Percentiles rank a stretch among this genome's conserved stretches.
These are phyloP conservation scores for Ganoderma lingzhi DNA, from an alignment of 1,284 basidiomycete genomes.

Conservation along the genomic window DNA sequence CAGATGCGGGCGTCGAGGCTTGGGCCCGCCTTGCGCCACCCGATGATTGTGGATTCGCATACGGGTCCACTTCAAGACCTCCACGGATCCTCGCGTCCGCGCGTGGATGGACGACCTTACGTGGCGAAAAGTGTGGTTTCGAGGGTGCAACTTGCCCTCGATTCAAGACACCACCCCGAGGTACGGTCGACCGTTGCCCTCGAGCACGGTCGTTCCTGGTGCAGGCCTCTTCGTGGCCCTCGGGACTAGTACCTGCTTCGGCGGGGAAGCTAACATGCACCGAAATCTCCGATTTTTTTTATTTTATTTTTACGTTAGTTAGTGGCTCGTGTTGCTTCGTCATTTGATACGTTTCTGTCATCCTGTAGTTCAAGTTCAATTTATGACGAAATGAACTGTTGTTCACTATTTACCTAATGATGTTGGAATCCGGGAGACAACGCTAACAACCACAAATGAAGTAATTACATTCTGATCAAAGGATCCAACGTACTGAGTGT, in stretches of 20 bases:
- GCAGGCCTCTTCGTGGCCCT: constrained; percentile 25
- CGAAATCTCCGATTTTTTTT: constrained; percentile 3
- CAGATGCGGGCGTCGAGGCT: background rate
- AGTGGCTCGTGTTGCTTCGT: background rate
- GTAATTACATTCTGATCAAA: too few relatives aligned
- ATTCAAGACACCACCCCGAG: constrained; percentile 23
- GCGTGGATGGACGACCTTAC: background rate
- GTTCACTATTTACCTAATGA: too few relatives aligned
- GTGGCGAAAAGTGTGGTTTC: constrained; percentile 12
- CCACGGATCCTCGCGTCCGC: background rate
- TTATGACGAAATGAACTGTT: too few relatives aligned
- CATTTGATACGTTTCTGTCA: too few relatives aligned
- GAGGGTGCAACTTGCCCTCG: constrained; percentile 14
- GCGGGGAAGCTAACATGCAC: constrained; percentile 25
- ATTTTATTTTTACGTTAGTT: background rate
- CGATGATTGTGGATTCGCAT: background rate
- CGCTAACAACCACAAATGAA: too few relatives aligned
- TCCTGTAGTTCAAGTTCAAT: too few relatives aligned
- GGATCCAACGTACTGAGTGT: too few relatives aligned
- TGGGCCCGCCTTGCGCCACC: background rate
- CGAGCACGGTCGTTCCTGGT: constrained; percentile 16
- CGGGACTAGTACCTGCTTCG: constrained; percentile 23
- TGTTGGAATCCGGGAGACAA: too few relatives aligned
- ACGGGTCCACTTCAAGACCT: background rate
- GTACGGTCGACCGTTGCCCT: constrained; percentile 17